A percentile compares a stretch with the other conserved stretches of the same genome.
Evolutionary conservation across 2,329 filamentous ascomycete genomes (phyloP).

Genomic region (Botryotinia convoluta): DNA sequence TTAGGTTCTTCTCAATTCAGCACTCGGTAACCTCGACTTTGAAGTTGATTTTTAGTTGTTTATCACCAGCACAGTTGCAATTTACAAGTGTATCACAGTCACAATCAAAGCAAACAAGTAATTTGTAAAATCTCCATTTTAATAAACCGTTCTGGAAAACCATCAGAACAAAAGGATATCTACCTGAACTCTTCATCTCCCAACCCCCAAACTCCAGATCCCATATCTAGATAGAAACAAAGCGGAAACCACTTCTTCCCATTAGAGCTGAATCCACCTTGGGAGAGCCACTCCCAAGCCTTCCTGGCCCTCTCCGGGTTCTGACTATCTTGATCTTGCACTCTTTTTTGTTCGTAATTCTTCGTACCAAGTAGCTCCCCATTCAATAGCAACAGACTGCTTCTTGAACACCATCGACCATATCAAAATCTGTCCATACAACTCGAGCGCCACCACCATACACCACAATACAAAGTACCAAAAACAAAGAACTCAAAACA

Average conservation of each 20-base stretch:
- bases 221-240: neutral
- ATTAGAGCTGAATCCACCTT: conserved; percentile 8
- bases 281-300: neutral
- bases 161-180: neutral
- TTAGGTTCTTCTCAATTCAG: accelerated
- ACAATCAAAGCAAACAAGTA: neutral
- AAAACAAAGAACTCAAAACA: neutral
- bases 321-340: neutral
- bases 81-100: neutral
- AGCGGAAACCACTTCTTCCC: neutral
- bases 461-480: neutral
- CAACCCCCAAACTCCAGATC: neutral
- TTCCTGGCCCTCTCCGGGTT: conserved; percentile 5
- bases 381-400: neutral
- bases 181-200: neutral
- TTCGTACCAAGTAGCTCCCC: too few species aligned
- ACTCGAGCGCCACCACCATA: neutral
- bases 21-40: neutral
- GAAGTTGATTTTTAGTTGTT: neutral
- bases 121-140: neutral
- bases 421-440: neutral
- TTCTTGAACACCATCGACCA: neutral
- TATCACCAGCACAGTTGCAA: neutral
- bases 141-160: neutral
- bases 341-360: too few species aligned